Base-by-base conservation (phyloP, 495 filamentous ascomycete species). In the Echria macrotheca region DNA sequence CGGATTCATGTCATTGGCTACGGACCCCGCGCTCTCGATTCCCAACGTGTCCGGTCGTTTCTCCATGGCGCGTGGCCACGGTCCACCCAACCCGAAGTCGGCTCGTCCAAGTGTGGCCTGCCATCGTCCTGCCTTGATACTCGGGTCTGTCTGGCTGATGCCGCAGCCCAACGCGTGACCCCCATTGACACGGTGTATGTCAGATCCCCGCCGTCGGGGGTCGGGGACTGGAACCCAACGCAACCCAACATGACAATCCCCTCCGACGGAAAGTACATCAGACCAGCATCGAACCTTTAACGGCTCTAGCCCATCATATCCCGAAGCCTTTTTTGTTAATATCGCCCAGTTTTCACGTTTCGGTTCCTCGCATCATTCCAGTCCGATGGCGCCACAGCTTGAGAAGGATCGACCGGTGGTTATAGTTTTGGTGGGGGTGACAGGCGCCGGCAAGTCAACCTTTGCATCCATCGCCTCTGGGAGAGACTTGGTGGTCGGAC, bases 381-480 rank as follows among this genome's bases (percentile, higher is more conserved):
- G 7, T 31, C 28, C 28, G 7, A 6, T 31, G 28, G 28, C 28
- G 7, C 12, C 28, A 6, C 6, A 12, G 7, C 28, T 6, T 31
- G 37, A 18, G 5, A 4, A n/a, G n/a, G n/a, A n/a, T n/a, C 33
- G 14, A 8, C 33, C 33, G 14, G 5, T 37, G 5, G 17, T 17
- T 5, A 17, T 37, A 5, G 33, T 37, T 5, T 5, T 29, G 14
- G 0, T 19, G 22, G 1, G 40, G 1, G 8, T 29, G 12, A 37
- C 9, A 5, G 31, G 18, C 14, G 9, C n/a, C 5, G 14, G 19
- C 2, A 29, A 17, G 4, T 11, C 21, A 23, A 26, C 35, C 17
- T 37, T 40, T 19, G 45, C 15, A 14, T 38, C 45, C n/a, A 2
- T 41, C 19, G 38, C 38, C 19, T 41, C 38, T 5, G 38, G 38